A percentile compares a stretch with the other conserved stretches of the same genome.
These are phyloP conservation scores for Trichoderma polysporum DNA, from an alignment of 2,329 filamentous ascomycete species.

Conservation along the genomic window DNA sequence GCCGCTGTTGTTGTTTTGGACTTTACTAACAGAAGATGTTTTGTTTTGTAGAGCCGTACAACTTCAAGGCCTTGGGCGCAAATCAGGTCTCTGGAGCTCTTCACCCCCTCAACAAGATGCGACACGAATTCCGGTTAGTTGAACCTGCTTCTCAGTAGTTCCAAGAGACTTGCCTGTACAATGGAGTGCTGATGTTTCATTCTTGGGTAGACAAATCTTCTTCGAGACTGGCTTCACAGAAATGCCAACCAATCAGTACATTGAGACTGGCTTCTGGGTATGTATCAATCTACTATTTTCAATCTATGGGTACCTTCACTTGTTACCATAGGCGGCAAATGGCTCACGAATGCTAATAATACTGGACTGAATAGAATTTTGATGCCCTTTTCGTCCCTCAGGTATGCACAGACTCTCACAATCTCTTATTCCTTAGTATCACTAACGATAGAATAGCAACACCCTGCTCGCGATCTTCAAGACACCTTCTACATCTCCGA, in stretches of 20 bases:
- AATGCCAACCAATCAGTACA: conserved; percentile 92
- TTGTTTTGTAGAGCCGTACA: conserved; percentile 53
- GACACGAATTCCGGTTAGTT: conserved; percentile 74
- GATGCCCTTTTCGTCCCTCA: conserved; percentile 95
- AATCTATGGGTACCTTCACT: neutral
- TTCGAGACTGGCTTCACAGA: conserved; percentile 99
- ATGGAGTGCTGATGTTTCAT: neutral
- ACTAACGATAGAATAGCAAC: conserved; percentile 54
- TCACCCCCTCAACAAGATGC: conserved; percentile 86
- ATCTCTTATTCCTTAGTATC: rapidly evolving
- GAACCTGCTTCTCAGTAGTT: rapidly evolving
- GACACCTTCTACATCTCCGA: conserved; percentile 99
- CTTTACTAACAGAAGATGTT: neutral
- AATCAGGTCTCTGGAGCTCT: conserved; percentile 61
- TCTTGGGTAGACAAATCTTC: conserved; percentile 69
- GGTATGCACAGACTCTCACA: neutral
- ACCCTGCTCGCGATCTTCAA: conserved; percentile 94
- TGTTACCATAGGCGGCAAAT: no score
- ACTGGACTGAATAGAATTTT: conserved; percentile 61
- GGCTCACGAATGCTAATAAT: neutral
- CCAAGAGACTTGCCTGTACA: neutral
- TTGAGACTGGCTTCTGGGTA: conserved; percentile 93
- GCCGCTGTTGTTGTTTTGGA: no score
- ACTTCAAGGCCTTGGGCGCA: conserved; percentile 70
- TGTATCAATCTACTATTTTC: neutral